phyloP scores from a whole-genome alignment of 441 rosid genomes.

The Adansonia gregorii region DNA sequence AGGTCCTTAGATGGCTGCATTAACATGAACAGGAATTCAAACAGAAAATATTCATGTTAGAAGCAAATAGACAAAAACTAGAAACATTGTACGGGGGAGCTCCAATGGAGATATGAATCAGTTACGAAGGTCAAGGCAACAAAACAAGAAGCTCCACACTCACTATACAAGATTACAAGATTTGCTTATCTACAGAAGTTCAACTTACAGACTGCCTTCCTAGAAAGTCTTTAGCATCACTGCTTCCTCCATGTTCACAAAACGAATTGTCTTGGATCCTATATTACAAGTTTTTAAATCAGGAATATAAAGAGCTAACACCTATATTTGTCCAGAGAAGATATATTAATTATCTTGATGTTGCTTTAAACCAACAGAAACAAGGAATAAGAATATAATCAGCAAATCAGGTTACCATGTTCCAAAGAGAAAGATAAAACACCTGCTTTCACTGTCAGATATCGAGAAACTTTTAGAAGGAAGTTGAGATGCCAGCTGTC shows the following conservation, averaged over 20 bases:
- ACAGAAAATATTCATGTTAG: conserved; percentile 12
- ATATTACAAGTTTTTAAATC: conserved; percentile 26
- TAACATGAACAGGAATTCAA: conserved; percentile 27
- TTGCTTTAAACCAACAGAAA: conserved; percentile 15
- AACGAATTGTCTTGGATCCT: conserved; percentile 48
- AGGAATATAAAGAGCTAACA: conserved; percentile 2
- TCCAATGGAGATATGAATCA: conserved; percentile 22
- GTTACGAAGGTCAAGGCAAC: background rate
- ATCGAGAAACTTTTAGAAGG: conserved; percentile 43
- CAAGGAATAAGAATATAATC: conserved; percentile 2
- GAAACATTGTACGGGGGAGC: conserved; percentile 12
- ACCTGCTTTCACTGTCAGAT: conserved; percentile 64
- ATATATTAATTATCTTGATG: conserved; percentile 10
- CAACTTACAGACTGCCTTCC: conserved; percentile 51
- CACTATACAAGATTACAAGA: background rate
- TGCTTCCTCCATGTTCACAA: conserved; percentile 41
- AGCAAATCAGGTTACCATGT: conserved; percentile 6
- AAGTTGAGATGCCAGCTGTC: conserved; percentile 49
- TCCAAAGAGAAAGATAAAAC: conserved; percentile 22
- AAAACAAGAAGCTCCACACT: background rate
- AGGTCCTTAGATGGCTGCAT: conserved; percentile 47
- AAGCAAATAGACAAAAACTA: conserved; percentile 16
- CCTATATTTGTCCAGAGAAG: background rate
- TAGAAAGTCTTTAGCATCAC: conserved; percentile 33
- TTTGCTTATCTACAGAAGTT: background rate